Evolutionary conservation across 208 protist genomes (phyloP), one percentile per base, ranked within the genome.

Genomic region (Wallacemonas sp.): DNA sequence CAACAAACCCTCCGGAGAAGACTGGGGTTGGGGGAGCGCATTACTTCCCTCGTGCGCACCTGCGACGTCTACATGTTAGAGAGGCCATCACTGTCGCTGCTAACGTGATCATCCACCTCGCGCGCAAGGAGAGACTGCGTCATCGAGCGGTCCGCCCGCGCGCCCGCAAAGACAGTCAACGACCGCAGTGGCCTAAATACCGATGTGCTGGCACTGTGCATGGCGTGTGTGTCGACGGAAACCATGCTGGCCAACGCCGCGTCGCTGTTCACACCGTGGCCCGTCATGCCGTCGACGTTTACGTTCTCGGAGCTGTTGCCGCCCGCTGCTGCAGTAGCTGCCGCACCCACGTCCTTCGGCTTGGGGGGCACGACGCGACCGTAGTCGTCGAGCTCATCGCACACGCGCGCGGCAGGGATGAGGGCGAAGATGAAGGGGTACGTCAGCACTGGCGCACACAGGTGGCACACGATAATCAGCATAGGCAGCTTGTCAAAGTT

Each of bases 401-500:
- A 83, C 46, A 83, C 74, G 63, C 76, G 71, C 2, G 71, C 71
- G 54, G 57, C 36, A 2, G 76, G 76, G 26, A 81, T 76, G 17
- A 83, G 71, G 26, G 71, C 8, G 29, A 78, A 76, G 17, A 62
- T 54, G 39, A 81, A 60, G 13, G 83, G 79, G 13, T 87, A 71
- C 21, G 65, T 53, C 54, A 85, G 26, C 36, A 90, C 19, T 21
- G 83, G 83, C 13, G 72, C 38, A 36, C 59, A 36, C 30, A 81
- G 64, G 24, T 85, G 77, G 26, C 58, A 42, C 19, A 87, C 55
- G 36, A 87, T 24, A 10, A 90, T 42, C 27, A 85, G 37, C 60
- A 41, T 66, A n/a, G 48, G 55, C 19, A 87, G 34, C 52, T 87
- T 81, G 24, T 34, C 41, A 58, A 79, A 87, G 50, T 87, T 68